Base-by-base conservation (phyloP, 495 filamentous ascomycete species). In the Talaromyces ruber region DNA sequence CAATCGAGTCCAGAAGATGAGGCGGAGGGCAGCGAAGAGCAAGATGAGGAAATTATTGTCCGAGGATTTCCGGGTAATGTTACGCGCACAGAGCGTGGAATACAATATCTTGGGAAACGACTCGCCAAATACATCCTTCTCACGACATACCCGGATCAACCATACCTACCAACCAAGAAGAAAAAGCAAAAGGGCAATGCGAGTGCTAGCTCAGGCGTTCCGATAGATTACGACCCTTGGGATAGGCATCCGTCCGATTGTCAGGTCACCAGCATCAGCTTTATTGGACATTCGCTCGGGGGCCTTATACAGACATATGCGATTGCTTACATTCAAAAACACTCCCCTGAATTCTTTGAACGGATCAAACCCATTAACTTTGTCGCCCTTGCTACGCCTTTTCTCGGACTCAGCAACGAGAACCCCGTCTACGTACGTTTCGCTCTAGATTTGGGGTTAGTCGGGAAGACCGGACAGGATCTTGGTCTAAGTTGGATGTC, bases 361-460 rank as follows among this genome's bases (percentile, higher is more conserved):
- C 76, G 84, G 2, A 95, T 97, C 64, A 84, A 84, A 65, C 94
- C 95, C 0, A 80, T 97, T 70, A 98, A 97, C 68, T 98, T 98
- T 67, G 88, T 98, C 62, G 79, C 90, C n/a, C 74, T 98, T 58
- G 93, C 94, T 26, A 86, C 91, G 6, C 94, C 94, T 0, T 91
- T 97, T 64, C 75, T 98, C 4, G 94, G 94, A 0, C 81, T 98
- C 53, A 97, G 93, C 73, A 96, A 98, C 69, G 94, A 98, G 68
- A 98, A 98, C 62, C 94, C 94, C 0, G 76, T 98, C 55, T 98
- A 98, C 73, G 91, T 98, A 67, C 95, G 92, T 62, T 98, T 98
- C 72, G 94, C 95, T 2, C 79, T 98, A 24, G 95, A 98, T 68
- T 92, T 98, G 70, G 95, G 94, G 6, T 82, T 98, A 7, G 95